Evolutionary conservation across 371 early-diverging fungal species (phyloP).

Genomic region (Mortierella sp.): DNA sequence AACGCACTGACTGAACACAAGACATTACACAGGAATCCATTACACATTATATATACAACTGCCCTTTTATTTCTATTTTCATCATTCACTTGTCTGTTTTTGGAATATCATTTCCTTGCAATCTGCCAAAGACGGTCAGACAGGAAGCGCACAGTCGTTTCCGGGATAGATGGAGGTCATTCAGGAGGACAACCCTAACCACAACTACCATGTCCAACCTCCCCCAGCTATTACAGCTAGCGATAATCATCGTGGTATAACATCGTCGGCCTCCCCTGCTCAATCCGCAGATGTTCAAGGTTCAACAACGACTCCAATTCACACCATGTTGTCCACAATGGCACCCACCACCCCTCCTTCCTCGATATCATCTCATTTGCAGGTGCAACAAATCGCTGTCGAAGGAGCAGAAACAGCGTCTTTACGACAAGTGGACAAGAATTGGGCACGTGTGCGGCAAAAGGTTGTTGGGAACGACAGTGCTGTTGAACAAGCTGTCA

Average conservation of each 20-base stretch:
- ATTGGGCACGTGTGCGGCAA: conserved; percentile 54
- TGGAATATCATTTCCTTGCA: neutral
- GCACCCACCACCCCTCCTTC: neutral
- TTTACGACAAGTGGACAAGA: conserved; percentile 30
- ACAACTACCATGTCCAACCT: conserved; percentile 7
- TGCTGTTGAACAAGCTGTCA: neutral
- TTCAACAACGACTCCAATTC: neutral
- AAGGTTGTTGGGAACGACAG: conserved; percentile 35
- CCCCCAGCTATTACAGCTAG: neutral
- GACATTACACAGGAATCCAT: too few species aligned
- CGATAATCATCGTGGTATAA: neutral
- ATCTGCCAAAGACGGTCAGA: neutral
- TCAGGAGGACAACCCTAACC: conserved; percentile 23
- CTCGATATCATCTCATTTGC: neutral
- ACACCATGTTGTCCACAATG: neutral
- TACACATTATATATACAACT: too few species aligned
- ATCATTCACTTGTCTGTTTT: neutral
- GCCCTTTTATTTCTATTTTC: neutral
- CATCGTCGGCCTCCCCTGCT: neutral
- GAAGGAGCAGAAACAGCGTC: conserved; percentile 4
- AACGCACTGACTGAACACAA: neutral
- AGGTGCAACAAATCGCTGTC: neutral
- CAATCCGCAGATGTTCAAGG: neutral
- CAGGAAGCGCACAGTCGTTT: conserved; percentile 17
- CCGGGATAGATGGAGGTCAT: conserved; percentile 28